phyloP scores from a whole-genome alignment of 768 basidiomycete genomes.

The Tulasnella sp. region DNA sequence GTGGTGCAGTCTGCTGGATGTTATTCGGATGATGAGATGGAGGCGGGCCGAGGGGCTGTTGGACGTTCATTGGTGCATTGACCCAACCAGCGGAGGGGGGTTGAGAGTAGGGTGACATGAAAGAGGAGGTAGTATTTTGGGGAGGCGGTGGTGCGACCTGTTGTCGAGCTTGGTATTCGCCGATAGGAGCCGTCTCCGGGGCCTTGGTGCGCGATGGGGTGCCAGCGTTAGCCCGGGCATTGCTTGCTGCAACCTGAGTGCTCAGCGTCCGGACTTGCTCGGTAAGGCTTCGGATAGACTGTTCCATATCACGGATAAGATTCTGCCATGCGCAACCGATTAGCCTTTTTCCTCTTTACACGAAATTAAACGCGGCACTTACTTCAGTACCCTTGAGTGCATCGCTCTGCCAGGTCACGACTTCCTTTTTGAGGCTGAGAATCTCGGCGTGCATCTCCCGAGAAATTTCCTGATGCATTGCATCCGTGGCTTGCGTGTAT shows the following conservation, averaged over 20 bases:
- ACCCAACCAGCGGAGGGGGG: neutral
- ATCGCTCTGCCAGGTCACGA: conserved; percentile 72
- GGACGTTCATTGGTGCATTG: neutral
- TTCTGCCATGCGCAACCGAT: conserved; percentile 32
- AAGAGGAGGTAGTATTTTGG: neutral
- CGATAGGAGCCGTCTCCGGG: neutral
- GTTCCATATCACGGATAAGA: conserved; percentile 70
- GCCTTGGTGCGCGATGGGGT: conserved; percentile 4
- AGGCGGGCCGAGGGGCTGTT: conserved; percentile 25
- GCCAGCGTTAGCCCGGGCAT: conserved; percentile 1
- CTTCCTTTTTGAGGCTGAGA: conserved; percentile 63
- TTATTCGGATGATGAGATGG: conserved; percentile 38
- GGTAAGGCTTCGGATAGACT: conserved; percentile 56
- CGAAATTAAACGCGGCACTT: conserved; percentile 17
- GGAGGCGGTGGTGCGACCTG: neutral
- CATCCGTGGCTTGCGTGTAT: conserved; percentile 59
- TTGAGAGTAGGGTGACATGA: conserved; percentile 1
- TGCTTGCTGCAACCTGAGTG: conserved; percentile 31
- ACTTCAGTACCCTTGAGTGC: conserved; percentile 72
- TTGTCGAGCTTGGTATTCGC: neutral
- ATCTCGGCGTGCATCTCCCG: conserved; percentile 68
- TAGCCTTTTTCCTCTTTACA: neutral
- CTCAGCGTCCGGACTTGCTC: conserved; percentile 76
- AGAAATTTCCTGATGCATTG: conserved; percentile 69
- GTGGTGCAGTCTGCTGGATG: neutral